Evolutionary conservation across 768 basidiomycete species (phyloP), one percentile per base, ranked within the genome.

Genomic region (Suillus plorans): DNA sequence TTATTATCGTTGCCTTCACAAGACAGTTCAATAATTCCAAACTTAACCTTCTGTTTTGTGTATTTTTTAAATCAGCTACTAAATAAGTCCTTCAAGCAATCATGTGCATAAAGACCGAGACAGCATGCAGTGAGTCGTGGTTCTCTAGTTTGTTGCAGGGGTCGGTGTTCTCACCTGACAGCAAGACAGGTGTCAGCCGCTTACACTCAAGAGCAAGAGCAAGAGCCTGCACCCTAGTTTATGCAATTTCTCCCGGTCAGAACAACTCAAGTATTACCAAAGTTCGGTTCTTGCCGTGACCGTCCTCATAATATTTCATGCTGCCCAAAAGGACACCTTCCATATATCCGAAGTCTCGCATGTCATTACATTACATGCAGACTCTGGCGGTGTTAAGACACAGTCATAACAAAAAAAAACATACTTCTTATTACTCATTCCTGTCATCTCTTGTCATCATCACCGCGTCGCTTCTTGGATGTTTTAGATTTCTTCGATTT

Each of bases 401-500:
- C 16, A 9, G 16, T 10, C 25, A 10, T 58, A 5, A 4, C 28
- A 5, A 59, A 58, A 28, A 42, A 5, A 31, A 42, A 20, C 18
- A 41, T 25, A 28, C 18, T 41, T 20, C 25, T 41, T n/a, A 25
- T 28, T 28, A 42, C 10, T 59, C 58, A 31, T 59, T 8, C 18
- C 25, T 42, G 25, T 59, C 4, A 59, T 28, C 58, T 28, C 41
- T 12, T 59, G 42, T 31, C 58, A 28, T 59, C 28, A 18, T 42
- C 18, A 13, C 41, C 18, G 18, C 81, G 84, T 50, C 89, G 87
- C 77, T 94, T 94, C 72, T 91, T 92, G 5, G 87, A 89, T 4
- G 89, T 92, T 70, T 89, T 89, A 70, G 82, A 86, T 74, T 86
- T 90, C 59, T 81, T 80, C 74, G 91, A 91, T 25, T 84, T 82